Percentiles rank a stretch among this genome's conserved stretches.
These are phyloP conservation scores for Harrya chromipes DNA, from an alignment of 768 basidiomycete species.

Conservation along the genomic window DNA sequence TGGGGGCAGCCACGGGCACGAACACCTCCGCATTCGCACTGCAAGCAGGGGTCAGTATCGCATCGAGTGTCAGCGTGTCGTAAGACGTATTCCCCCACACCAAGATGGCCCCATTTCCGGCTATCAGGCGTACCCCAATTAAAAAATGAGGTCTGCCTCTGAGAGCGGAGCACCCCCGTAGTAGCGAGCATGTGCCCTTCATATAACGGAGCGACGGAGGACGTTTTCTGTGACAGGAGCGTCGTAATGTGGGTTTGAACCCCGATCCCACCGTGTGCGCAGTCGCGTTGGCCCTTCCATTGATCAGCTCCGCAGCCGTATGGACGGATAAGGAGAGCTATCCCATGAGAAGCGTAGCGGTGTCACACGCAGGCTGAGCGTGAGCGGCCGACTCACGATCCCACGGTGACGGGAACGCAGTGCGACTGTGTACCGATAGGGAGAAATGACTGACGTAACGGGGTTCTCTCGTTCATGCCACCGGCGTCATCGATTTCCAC, in stretches of 20 bases:
- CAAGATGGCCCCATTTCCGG: slow-evolving; percentile 14
- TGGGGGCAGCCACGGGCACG: slow-evolving; percentile 80
- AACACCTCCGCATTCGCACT: slow-evolving; percentile 85
- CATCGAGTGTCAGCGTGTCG: slow-evolving; percentile 10
- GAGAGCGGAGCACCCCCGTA: slow-evolving; percentile 4
- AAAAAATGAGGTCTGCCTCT: background rate
- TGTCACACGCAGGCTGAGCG: slow-evolving; percentile 1
- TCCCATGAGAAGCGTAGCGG: background rate
- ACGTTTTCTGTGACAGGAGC: background rate
- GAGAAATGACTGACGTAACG: slow-evolving; percentile 20
- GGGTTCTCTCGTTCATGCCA: slow-evolving; percentile 16
- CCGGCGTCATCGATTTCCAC: slow-evolving; percentile 29
- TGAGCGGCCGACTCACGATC: slow-evolving; percentile 1
- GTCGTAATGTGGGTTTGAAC: slow-evolving; percentile 9
- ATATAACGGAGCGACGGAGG: slow-evolving; percentile 7
- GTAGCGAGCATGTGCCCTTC: slow-evolving; percentile 8
- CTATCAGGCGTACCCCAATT: background rate
- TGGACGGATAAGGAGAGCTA: slow-evolving; percentile 3
- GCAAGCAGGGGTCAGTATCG: slow-evolving; percentile 20
- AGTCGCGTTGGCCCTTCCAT: background rate
- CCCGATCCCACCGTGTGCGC: slow-evolving; percentile 14
- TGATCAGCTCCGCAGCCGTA: slow-evolving; percentile 11
- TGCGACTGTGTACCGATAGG: background rate
- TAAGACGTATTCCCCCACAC: slow-evolving; percentile 3
- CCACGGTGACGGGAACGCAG: slow-evolving; percentile 15